Percentiles rank a stretch among this genome's conserved stretches.
phyloP scores from a whole-genome alignment of 495 filamentous ascomycete species.

The Neurospora sp. region DNA sequence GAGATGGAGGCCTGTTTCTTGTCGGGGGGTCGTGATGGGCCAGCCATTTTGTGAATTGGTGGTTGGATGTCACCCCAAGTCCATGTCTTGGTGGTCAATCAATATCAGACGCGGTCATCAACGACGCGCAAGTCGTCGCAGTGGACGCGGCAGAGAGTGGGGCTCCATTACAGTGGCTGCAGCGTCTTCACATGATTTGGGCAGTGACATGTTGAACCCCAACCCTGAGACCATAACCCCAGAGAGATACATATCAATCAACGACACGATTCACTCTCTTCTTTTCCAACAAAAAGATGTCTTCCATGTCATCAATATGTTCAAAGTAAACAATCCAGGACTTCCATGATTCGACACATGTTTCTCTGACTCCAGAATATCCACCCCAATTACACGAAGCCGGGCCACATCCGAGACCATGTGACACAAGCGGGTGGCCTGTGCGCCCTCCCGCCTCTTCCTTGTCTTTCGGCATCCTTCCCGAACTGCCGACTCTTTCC shows the following conservation, averaged over 20 bases:
- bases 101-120: background rate
- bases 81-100: background rate
- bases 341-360: background rate
- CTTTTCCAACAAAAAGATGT: background rate
- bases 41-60: constrained; percentile 23
- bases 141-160: background rate
- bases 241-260: too few relatives aligned
- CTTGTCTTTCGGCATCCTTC: background rate
- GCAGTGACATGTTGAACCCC: background rate
- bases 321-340: background rate
- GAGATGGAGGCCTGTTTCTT: constrained; percentile 77
- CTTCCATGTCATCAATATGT: background rate
- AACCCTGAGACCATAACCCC: too few relatives aligned
- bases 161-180: background rate
- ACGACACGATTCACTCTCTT: background rate
- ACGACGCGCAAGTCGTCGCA: background rate
- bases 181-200: background rate
- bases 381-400: background rate
- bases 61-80: constrained; percentile 13
- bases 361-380: background rate
- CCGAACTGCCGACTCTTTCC: background rate
- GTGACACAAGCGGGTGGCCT: background rate
- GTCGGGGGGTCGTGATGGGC: constrained; percentile 21
- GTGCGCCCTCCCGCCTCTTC: background rate
- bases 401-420: background rate